Conservation (phyloP, 345 rosid genomes). For the Gossypium anomalum region DNA sequence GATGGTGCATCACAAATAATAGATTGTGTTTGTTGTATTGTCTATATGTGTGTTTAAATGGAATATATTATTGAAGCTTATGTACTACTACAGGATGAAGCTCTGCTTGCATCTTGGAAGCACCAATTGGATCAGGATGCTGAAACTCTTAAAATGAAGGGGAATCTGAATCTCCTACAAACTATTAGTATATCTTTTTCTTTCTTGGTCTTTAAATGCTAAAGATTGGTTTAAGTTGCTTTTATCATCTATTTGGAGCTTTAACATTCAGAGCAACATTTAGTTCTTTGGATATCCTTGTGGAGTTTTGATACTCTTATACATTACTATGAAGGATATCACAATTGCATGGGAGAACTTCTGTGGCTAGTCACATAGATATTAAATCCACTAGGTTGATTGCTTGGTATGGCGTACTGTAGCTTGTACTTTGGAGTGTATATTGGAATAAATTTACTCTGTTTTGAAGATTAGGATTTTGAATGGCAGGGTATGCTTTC, state of each 20-base stretch:
- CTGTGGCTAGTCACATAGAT: slow-evolving; percentile 1
- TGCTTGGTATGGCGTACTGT: not conserved
- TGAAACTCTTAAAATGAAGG: slow-evolving; percentile 75
- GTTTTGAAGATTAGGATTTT: slow-evolving; percentile 3
- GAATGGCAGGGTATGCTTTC: not conserved
- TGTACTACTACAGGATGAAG: slow-evolving; percentile 60
- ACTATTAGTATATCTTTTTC: slow-evolving; percentile 41
- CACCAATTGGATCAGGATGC: slow-evolving; percentile 74
- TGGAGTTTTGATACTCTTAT: not conserved
- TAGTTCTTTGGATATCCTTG: not conserved
- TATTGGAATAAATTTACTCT: not conserved
- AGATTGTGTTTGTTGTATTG: slow-evolving; percentile 13
- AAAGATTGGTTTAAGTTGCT: not conserved
- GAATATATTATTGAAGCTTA: slow-evolving; percentile 8
- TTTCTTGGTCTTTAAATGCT: not conserved
- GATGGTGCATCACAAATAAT: slow-evolving; percentile 8
- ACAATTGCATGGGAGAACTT: not conserved
- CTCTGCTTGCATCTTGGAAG: slow-evolving; percentile 66
- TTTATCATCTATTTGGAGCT: not conserved
- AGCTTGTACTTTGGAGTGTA: not conserved
- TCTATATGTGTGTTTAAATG: slow-evolving; percentile 3
- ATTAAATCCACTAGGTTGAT: not conserved
- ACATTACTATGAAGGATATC: not conserved
- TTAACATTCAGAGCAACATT: not conserved
- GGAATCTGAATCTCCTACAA: slow-evolving; percentile 58